phyloP scores from a whole-genome alignment of 2,329 filamentous ascomycete genomes.

The Lasiodiplodia theobromae region DNA sequence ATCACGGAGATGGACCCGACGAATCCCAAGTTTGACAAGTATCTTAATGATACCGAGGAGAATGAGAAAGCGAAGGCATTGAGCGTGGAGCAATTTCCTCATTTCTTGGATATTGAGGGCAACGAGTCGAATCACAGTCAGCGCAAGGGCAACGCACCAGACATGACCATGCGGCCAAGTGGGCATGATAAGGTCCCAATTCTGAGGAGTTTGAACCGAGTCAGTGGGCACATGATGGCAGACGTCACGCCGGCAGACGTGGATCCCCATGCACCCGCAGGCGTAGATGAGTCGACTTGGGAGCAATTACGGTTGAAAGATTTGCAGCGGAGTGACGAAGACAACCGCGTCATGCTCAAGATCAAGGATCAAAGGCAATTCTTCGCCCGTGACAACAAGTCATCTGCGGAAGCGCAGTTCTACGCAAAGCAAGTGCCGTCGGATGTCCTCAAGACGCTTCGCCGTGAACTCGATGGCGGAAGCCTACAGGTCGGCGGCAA shows the following conservation, averaged over 20 bases:
- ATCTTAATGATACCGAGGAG: constrained; percentile 75
- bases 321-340: constrained; percentile 74
- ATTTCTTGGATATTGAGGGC: constrained; percentile 89
- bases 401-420: constrained; percentile 58
- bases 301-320: constrained; percentile 80
- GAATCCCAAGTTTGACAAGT: constrained; percentile 84
- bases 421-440: constrained; percentile 75
- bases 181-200: constrained; percentile 82
- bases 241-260: constrained; percentile 81
- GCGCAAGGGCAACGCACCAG: constrained; percentile 83
- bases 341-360: constrained; percentile 81
- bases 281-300: constrained; percentile 75
- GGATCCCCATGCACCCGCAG: constrained; percentile 69
- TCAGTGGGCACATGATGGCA: constrained; percentile 93
- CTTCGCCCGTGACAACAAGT: constrained; percentile 65
- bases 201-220: constrained; percentile 83
- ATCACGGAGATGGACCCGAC: constrained; percentile 77
- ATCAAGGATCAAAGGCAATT: constrained; percentile 88
- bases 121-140: constrained; percentile 96
- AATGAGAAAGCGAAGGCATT: constrained; percentile 52
- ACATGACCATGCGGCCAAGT: constrained; percentile 85
- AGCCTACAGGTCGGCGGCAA: constrained; percentile 36
- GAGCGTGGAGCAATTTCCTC: constrained; percentile 73
- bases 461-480: constrained; percentile 64
- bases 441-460: constrained; percentile 71